Percentiles rank a stretch among this genome's conserved stretches.
These are phyloP conservation scores for Hypomyces rosellus DNA, from an alignment of 2,329 filamentous ascomycete genomes.

Conservation along the genomic window DNA sequence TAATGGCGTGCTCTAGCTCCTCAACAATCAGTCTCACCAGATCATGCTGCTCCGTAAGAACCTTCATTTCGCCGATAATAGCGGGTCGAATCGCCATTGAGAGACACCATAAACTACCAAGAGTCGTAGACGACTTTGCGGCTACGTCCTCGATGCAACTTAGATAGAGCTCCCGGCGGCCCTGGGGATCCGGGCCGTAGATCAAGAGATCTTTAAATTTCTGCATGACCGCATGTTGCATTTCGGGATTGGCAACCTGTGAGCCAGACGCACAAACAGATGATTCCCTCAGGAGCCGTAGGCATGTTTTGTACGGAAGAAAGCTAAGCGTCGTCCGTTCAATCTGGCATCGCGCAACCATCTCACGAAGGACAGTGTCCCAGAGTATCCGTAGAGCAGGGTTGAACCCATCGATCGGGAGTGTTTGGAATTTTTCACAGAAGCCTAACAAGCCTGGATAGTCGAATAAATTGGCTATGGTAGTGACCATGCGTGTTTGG, in stretches of 20 bases:
- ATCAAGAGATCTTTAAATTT: constrained; percentile 56
- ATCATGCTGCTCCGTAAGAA: constrained; percentile 55
- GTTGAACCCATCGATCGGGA: constrained; percentile 60
- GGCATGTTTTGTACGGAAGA: constrained; percentile 44
- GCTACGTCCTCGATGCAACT: constrained; percentile 64
- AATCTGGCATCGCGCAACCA: constrained; percentile 38
- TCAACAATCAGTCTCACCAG: constrained; percentile 56
- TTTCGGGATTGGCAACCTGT: constrained; percentile 51
- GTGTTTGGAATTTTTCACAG: constrained; percentile 60
- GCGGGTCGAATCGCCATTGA: constrained; percentile 41
- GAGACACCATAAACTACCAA: constrained; percentile 68
- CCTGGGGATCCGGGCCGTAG: constrained; percentile 46
- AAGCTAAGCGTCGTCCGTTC: constrained; percentile 28
- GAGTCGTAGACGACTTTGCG: constrained; percentile 54
- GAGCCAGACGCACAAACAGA: constrained; percentile 49
- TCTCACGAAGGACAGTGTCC: constrained; percentile 46
- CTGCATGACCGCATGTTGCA: constrained; percentile 57
- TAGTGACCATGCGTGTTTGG: constrained; percentile 58
- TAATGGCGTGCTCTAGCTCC: constrained; percentile 54
- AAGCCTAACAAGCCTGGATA: constrained; percentile 54
- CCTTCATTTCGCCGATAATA: constrained; percentile 44
- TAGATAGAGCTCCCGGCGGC: constrained; percentile 56
- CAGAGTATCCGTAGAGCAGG: constrained; percentile 56
- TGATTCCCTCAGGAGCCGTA: constrained; percentile 67
- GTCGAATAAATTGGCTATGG: constrained; percentile 43